A percentile compares a stretch with the other conserved stretches of the same genome.
These are phyloP conservation scores for Grosmannia clavigera DNA, from an alignment of 2,329 filamentous ascomycete genomes.

Conservation along the genomic window DNA sequence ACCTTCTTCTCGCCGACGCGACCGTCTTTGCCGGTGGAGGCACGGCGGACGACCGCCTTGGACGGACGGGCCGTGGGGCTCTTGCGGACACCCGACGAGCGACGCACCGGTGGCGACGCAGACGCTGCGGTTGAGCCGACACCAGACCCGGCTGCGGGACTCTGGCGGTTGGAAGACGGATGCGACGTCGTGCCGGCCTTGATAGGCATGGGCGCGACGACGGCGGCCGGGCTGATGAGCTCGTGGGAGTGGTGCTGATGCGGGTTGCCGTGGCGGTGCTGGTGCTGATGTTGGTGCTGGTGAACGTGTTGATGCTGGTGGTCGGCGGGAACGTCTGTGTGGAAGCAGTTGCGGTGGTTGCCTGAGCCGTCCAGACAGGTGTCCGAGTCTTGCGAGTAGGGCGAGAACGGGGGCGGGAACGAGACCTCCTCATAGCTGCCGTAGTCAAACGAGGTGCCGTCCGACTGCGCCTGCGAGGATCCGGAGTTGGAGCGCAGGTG, in stretches of 20 bases:
- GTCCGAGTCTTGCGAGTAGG: constrained; percentile 76
- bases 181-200: constrained; percentile 32
- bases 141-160: constrained; percentile 48
- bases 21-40: constrained; percentile 58
- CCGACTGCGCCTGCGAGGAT: constrained; percentile 67
- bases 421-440: constrained; percentile 70
- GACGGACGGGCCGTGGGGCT: constrained; percentile 71
- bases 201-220: constrained; percentile 57
- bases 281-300: constrained; percentile 26
- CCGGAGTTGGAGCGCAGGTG: constrained; percentile 81
- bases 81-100: constrained; percentile 58
- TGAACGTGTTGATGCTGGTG: constrained; percentile 23
- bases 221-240: constrained; percentile 54
- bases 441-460: constrained; percentile 54
- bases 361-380: constrained; percentile 49
- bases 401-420: constrained; percentile 51
- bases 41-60: constrained; percentile 75
- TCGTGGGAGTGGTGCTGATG: constrained; percentile 36
- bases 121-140: constrained; percentile 28
- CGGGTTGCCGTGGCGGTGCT: constrained; percentile 32
- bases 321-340: constrained; percentile 31
- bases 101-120: constrained; percentile 49
- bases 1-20: constrained; percentile 83
- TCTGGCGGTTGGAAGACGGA: constrained; percentile 37
- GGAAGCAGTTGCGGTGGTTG: constrained; percentile 49